A percentile compares a stretch with the other conserved stretches of the same genome.
phyloP scores from a whole-genome alignment of 2,329 filamentous ascomycete species.

The Juglanconis juglandina region DNA sequence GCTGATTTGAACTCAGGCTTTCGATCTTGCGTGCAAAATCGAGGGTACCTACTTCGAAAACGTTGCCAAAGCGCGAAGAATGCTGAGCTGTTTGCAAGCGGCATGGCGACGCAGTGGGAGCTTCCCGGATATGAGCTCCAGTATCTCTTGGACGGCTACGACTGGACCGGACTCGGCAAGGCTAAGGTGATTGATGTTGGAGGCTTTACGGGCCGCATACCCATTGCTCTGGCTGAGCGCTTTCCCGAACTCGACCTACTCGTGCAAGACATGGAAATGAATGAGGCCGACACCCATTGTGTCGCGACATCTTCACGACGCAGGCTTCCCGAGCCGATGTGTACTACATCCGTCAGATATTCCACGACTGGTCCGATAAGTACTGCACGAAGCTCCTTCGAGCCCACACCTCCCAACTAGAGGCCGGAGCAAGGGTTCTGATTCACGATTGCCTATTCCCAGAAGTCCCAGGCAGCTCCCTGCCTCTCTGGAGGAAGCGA shows the following conservation, averaged over 20 bases:
- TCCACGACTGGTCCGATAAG: conserved; percentile 43
- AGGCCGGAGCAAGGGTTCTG: not conserved
- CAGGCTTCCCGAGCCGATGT: conserved; percentile 2
- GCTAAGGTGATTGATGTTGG: not conserved
- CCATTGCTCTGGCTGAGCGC: not conserved
- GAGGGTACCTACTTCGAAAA: not conserved
- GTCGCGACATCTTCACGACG: not conserved
- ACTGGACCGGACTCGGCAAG: not conserved
- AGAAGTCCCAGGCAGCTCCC: not conserved
- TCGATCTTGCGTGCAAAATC: not conserved
- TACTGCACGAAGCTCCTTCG: conserved; percentile 28
- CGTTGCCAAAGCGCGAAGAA: not conserved
- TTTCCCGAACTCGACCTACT: not conserved
- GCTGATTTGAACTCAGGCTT: not conserved
- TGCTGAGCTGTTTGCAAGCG: not conserved
- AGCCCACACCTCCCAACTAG: conserved; percentile 9
- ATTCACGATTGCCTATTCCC: not conserved
- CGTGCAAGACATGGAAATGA: not conserved
- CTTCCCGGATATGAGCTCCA: not conserved
- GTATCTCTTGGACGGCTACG: not conserved
- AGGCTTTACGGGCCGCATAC: not conserved
- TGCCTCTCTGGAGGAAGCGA: not conserved
- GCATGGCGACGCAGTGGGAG: conserved; percentile 2
- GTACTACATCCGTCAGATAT: conserved; percentile 34
- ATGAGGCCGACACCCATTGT: not conserved